A percentile compares a stretch with the other conserved stretches of the same genome.
Conservation (phyloP, 2,329 filamentous ascomycete genomes). For the Clarireedia hainanense region DNA sequence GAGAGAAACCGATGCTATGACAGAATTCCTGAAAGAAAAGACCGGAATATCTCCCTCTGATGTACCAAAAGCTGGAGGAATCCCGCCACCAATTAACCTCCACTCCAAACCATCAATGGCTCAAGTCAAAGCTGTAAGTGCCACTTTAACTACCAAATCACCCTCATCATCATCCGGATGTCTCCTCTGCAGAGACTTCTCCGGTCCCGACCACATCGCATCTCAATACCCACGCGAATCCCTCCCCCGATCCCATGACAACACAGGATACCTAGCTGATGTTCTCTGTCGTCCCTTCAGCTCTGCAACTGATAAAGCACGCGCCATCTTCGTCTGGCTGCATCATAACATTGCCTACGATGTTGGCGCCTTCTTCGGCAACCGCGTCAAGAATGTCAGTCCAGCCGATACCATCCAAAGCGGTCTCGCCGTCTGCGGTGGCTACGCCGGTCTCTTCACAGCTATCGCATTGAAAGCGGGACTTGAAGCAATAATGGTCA, state of each 20-base stretch:
- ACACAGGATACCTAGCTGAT: constrained; percentile 66
- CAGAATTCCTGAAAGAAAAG: constrained; percentile 21
- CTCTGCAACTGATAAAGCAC: constrained; percentile 81
- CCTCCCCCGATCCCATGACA: constrained; percentile 53
- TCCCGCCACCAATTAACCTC: constrained; percentile 26
- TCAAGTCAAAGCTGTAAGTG: constrained; percentile 40
- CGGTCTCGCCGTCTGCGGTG: constrained; percentile 83
- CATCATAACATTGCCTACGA: constrained; percentile 93
- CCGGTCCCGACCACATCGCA: constrained; percentile 69
- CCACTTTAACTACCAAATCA: constrained; percentile 14
- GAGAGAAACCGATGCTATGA: constrained; percentile 17
- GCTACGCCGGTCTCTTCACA: constrained; percentile 78
- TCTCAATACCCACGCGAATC: constrained; percentile 65
- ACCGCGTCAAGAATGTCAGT: constrained; percentile 56
- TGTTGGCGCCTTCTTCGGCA: constrained; percentile 67
- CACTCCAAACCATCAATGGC: constrained; percentile 30
- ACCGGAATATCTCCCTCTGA: constrained; percentile 19
- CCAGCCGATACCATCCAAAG: constrained; percentile 66
- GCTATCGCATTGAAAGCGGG: constrained; percentile 73
- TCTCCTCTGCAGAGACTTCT: constrained; percentile 82
- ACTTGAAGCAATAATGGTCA: constrained; percentile 65
- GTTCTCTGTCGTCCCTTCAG: constrained; percentile 72
- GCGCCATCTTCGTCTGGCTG: constrained; percentile 89
- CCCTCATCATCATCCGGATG: constrained; percentile 42
- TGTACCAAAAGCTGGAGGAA: constrained; percentile 13